phyloP scores from a whole-genome alignment of 1,139 yeast genomes.

The Yamadazyma kanchanaburiensis region DNA sequence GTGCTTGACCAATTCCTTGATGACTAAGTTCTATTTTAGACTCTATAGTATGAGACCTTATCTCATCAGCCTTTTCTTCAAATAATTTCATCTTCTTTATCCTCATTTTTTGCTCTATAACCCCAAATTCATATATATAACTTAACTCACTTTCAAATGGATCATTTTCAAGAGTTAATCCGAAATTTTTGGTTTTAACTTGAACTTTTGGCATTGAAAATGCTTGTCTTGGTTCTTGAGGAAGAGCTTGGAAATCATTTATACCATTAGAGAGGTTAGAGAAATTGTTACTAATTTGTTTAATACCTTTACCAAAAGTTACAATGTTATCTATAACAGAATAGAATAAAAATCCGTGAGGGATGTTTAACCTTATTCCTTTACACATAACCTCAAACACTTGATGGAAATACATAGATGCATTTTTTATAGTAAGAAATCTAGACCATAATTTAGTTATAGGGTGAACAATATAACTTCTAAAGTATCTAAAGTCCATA shows the following conservation, averaged over 20 bases:
- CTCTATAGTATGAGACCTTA: constrained; percentile 17
- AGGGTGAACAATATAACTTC: constrained; percentile 57
- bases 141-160: constrained; percentile 42
- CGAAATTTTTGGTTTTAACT: constrained; percentile 29
- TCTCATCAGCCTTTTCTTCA: constrained; percentile 23
- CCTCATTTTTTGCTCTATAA: constrained; percentile 34
- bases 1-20: background rate
- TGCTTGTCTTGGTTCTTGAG: constrained; percentile 31
- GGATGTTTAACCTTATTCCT: constrained; percentile 40
- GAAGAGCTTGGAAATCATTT: constrained; percentile 30
- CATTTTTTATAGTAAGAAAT: constrained; percentile 30
- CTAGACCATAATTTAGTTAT: constrained; percentile 46
- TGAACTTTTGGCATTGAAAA: constrained; percentile 28
- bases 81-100: constrained; percentile 26
- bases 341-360: constrained; percentile 64
- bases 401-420: constrained; percentile 17
- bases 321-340: constrained; percentile 64
- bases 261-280: constrained; percentile 33
- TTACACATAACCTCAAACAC: constrained; percentile 23
- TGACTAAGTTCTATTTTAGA: constrained; percentile 11
- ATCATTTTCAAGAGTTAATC: constrained; percentile 38
- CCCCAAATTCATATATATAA: constrained; percentile 37
- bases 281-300: constrained; percentile 54
- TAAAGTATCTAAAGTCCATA: constrained; percentile 30
- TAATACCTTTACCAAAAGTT: constrained; percentile 56